Conservation (phyloP, 805 yeast species). For the Pichia occidentalis region DNA sequence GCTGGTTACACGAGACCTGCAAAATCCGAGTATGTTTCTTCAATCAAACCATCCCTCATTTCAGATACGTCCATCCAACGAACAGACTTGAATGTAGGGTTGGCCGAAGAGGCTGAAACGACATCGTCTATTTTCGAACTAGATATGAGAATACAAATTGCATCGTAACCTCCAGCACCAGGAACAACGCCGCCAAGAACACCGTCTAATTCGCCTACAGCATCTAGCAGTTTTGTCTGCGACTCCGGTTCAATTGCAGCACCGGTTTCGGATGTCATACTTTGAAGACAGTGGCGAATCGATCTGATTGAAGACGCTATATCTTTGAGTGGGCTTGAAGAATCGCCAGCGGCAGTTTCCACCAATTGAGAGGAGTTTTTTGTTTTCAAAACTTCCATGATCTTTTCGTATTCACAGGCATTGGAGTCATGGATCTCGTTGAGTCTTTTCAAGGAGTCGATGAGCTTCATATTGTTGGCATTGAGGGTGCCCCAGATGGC, state of each 20-base stretch:
- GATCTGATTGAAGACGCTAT: constrained; percentile 36
- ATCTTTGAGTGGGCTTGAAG: constrained; percentile 1
- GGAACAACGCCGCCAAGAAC: constrained; percentile 96
- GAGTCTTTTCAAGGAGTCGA: constrained; percentile 40
- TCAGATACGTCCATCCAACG: constrained; percentile 65
- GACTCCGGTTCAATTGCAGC: constrained; percentile 84
- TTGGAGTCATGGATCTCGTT: constrained; percentile 27
- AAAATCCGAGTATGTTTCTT: constrained; percentile 37
- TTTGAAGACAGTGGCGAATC: constrained; percentile 54
- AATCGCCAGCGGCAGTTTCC: background rate
- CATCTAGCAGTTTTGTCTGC: constrained; percentile 67
- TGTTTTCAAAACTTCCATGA: constrained; percentile 18
- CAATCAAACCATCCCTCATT: constrained; percentile 50
- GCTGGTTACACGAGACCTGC: constrained; percentile 18
- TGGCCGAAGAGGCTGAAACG: constrained; percentile 12
- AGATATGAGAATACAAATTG: constrained; percentile 66
- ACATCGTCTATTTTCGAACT: constrained; percentile 36
- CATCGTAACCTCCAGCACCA: constrained; percentile 98
- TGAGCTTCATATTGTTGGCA: constrained; percentile 50
- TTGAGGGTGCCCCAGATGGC: constrained; percentile 52
- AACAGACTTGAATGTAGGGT: constrained; percentile 38
- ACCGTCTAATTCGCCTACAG: constrained; percentile 53
- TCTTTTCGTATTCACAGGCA: constrained; percentile 31
- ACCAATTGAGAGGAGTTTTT: constrained; percentile 7
- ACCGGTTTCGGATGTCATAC: constrained; percentile 56